Evolutionary conservation across 371 early-diverging fungal species (phyloP).

Genomic region (Nematocida ausubeli): DNA sequence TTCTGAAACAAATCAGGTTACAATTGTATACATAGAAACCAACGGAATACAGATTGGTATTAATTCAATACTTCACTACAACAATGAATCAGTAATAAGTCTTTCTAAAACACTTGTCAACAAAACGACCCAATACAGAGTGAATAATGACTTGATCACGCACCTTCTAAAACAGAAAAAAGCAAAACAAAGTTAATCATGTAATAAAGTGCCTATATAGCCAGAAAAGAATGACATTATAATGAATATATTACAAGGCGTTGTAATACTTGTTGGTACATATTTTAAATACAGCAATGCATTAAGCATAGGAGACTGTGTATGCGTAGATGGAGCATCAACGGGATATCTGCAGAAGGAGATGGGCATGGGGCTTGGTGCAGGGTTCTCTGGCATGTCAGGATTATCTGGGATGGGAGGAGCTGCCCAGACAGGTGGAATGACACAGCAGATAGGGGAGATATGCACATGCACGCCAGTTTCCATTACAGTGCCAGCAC

Average conservation of each 20-base stretch:
- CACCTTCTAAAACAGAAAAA: conserved; percentile 6
- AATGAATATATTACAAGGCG: no score
- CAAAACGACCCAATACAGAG: background rate
- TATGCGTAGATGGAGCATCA: conserved; percentile 19
- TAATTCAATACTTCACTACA: background rate
- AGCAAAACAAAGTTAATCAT: background rate
- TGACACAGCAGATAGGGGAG: background rate
- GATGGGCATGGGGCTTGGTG: background rate
- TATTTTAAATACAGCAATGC: background rate
- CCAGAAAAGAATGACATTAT: no score
- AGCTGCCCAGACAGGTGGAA: background rate
- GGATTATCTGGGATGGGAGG: no score
- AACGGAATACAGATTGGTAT: conserved; percentile 12
- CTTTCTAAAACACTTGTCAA: background rate
- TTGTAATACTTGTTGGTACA: background rate
- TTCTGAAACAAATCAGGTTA: background rate
- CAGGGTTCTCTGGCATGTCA: no score
- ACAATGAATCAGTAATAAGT: background rate
- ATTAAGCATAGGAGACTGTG: conserved; percentile 9
- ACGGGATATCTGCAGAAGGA: background rate
- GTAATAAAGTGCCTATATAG: no score
- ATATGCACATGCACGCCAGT: conserved; percentile 16
- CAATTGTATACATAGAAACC: conserved; percentile 42
- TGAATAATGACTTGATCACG: background rate
- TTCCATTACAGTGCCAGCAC: background rate